phyloP scores from a whole-genome alignment of 495 filamentous ascomycete species.

The Pseudomonodictys pantanalensis region DNA sequence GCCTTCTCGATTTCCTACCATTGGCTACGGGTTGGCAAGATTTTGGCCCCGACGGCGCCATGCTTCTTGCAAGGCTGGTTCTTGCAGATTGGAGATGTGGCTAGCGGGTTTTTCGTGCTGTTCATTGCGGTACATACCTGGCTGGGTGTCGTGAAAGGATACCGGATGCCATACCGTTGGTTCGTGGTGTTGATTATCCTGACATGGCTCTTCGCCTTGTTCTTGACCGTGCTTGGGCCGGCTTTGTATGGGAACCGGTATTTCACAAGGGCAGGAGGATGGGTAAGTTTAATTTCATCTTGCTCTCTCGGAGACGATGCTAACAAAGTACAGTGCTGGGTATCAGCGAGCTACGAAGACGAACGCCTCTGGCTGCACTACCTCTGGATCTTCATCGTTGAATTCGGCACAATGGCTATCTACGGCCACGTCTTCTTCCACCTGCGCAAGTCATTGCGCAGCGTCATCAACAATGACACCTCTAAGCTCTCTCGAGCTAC shows the following conservation, averaged over 20 bases:
- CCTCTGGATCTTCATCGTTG: conserved; percentile 72
- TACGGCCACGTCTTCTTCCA: conserved; percentile 65
- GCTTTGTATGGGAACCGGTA: conserved; percentile 31
- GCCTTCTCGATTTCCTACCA: conserved; percentile 65
- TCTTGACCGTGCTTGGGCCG: conserved; percentile 35
- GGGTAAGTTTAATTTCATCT: conserved; percentile 33
- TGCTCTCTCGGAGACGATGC: conserved; percentile 19
- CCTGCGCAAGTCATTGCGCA: conserved; percentile 47
- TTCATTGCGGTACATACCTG: conserved; percentile 59
- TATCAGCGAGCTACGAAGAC: conserved; percentile 57
- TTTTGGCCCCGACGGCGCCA: conserved; percentile 52
- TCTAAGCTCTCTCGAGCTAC: conserved; percentile 45
- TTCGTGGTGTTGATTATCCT: conserved; percentile 31
- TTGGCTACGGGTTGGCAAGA: conserved; percentile 56
- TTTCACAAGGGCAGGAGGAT: conserved; percentile 39
- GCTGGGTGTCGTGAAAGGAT: conserved; percentile 36
- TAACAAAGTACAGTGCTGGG: conserved; percentile 60
- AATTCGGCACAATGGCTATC: conserved; percentile 61
- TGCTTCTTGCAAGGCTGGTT: conserved; percentile 73
- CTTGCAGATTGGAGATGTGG: conserved; percentile 66
- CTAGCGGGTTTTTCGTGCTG: conserved; percentile 64
- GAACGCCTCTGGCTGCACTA: conserved; percentile 73
- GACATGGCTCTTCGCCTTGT: conserved; percentile 33
- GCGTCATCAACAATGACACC: conserved; percentile 38
- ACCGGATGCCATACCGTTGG: conserved; percentile 24